Conservation (phyloP, 2,329 filamentous ascomycete genomes). For the Xylaria multiplex region DNA sequence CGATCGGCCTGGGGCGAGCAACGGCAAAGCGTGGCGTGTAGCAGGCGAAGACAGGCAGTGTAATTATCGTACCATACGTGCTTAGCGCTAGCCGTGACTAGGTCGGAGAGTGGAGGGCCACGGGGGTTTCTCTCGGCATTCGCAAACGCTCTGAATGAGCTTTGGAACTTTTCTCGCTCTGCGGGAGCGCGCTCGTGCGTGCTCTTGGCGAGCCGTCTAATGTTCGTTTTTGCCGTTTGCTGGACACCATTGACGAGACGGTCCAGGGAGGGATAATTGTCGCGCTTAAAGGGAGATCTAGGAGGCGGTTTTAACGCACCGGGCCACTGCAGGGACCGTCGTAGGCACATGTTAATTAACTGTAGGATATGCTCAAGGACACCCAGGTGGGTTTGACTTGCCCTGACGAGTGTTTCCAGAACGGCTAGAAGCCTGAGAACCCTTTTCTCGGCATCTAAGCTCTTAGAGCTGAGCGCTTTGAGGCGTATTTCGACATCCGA, state of each 20-base stretch:
- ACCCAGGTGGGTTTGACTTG: neutral
- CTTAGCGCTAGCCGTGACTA: no score
- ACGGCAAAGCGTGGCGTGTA: no score
- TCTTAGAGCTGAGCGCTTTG: no score
- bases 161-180: conserved; percentile 14
- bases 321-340: neutral
- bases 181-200: neutral
- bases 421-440: neutral
- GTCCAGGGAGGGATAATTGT: conserved; percentile 6
- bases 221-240: neutral
- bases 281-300: no score
- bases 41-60: no score
- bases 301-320: neutral
- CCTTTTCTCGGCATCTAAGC: no score
- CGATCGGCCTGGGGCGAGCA: conserved; percentile 1
- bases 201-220: conserved; percentile 7
- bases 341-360: no score
- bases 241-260: neutral
- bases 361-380: no score
- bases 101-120: no score
- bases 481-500: no score
- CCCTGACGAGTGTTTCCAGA: conserved; percentile 9
- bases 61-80: no score
- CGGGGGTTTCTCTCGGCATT: neutral
- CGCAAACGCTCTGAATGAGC: conserved; percentile 5